Evolutionary conservation across 2,329 filamentous ascomycete genomes (phyloP), one percentile per base, ranked within the genome.

Genomic region (Curvularia spicifera): DNA sequence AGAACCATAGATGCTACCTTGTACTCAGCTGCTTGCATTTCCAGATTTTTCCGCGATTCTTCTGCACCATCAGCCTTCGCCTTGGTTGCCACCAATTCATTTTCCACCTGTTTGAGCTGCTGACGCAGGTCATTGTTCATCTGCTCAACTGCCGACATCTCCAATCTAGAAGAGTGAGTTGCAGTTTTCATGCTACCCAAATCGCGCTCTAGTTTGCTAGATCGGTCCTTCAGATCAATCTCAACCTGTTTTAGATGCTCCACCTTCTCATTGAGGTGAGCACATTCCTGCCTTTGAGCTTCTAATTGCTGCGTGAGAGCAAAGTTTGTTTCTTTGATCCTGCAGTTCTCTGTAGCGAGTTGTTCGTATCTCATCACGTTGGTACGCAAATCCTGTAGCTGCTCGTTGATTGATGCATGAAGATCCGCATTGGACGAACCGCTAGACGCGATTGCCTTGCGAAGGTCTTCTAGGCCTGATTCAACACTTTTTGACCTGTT

Each of bases 301-400:
- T 68, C 53, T 0, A 74, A 35, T 33, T 69, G 59, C 24, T 63
- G 39, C 24, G 31, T 46, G 5, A 75, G 60, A 20, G 42, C 10
- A 9, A 57, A 51, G 33, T 64, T 71, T 1, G 39, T 49, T n/a
- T 68, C 48, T 8, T 55, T 60, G 8, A 55, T 56, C 7, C 63
- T 61, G 4, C 59, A 42, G 10, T 53, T 60, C n/a, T 72, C 57
- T 0, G 50, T 24, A 29, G 67, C 56, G 6, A 62, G 47, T 22
- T 72, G 61, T 12, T 69, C 59, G 18, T 67, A 64, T 40, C 64
- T 67, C 15, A 68, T 29, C 8, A 73, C 58, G 1, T 71, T 66
- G 1, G 20, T 29, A 22, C 53, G 57, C 33, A 76, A 47, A 28
- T 18, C 20, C 4, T 63, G 28, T 13, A 72, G 13, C 28, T 72